A percentile compares a stretch with the other conserved stretches of the same genome.
phyloP scores from a whole-genome alignment of 768 basidiomycete genomes.

The Trametes meyenii region DNA sequence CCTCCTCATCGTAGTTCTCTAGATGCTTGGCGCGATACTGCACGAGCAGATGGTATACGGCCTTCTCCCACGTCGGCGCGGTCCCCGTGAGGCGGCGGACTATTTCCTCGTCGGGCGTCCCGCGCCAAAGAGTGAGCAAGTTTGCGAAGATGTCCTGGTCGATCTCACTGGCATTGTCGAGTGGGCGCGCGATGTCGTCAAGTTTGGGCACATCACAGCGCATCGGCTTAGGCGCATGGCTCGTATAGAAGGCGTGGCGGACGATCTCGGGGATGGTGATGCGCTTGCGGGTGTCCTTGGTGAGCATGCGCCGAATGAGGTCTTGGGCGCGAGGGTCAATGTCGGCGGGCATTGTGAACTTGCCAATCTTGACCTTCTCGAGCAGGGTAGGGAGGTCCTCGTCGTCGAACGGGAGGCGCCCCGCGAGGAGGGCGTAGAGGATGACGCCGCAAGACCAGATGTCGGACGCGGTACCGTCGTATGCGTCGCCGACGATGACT shows the following conservation, averaged over 20 bases:
- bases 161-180: slow-evolving; percentile 64
- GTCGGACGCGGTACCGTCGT: slow-evolving; percentile 87
- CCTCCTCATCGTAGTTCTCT: slow-evolving; percentile 75
- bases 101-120: slow-evolving; percentile 72
- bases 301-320: slow-evolving; percentile 80
- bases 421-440: slow-evolving; percentile 84
- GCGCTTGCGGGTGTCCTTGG: slow-evolving; percentile 68
- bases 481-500: slow-evolving; percentile 79
- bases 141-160: slow-evolving; percentile 91
- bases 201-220: slow-evolving; percentile 57
- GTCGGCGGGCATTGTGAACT: slow-evolving; percentile 71
- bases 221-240: slow-evolving; percentile 50
- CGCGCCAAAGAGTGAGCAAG: slow-evolving; percentile 90
- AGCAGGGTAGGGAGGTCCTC: slow-evolving; percentile 79
- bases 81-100: slow-evolving; percentile 63
- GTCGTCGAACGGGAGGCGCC: slow-evolving; percentile 91
- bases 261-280: slow-evolving; percentile 86
- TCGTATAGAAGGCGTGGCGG: slow-evolving; percentile 75
- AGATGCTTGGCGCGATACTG: slow-evolving; percentile 78
- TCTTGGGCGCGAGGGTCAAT: slow-evolving; percentile 74
- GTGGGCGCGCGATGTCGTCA: slow-evolving; percentile 68
- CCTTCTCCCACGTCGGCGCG: slow-evolving; percentile 92
- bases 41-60: slow-evolving; percentile 88
- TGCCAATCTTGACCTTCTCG: slow-evolving; percentile 75
- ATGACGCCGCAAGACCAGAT: slow-evolving; percentile 98